Base-by-base conservation (phyloP, 1,139 yeast species). In the Saccharomyces hybrid region DNA sequence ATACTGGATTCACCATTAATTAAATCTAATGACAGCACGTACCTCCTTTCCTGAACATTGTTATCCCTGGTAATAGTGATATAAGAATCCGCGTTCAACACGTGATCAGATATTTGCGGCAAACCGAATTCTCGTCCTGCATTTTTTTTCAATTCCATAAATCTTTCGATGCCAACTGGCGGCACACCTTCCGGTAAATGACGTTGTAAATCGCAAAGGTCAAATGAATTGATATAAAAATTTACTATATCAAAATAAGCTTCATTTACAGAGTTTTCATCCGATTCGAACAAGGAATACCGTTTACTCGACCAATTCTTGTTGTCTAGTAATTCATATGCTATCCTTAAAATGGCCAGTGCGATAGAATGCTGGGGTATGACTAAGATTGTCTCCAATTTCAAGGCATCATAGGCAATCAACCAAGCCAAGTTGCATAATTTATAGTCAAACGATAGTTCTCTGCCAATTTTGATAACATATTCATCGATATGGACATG, bases 351-450 rank as follows among this genome's bases (percentile, higher is more conserved):
- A 31, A 83, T 79, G 1, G 91, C 88, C 54, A 89, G 69, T 0
- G 97, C 95, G 49, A 86, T 81, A 46, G 87, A 79, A 67, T 90
- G 96, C 1, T 91, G 85, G 0, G 98, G 95, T 14, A 82, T 78
- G 65, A 82, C 83, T 44, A 93, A 71, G 16, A 84, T 80, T 19
- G 86, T 76, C 42, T 87, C 88, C 1, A 96, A 83, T 54, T 84
- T 80, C 67, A 85, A 82, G 13, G 86, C 76, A 66, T 93, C 99
- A 61, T 83, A 82, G 14, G 84, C 76, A 3, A 91, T 76, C 26
- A 82, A 71, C 97, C 97, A 93, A 3, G 91, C 83, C 52, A 82
- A 70, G 62, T 78, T 75, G 8, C 83, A 75, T 26, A 77, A 66
- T 27, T 73, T 69, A 59, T 77, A 76, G 48, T 75, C 75, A 14